phyloP scores from a whole-genome alignment of 768 basidiomycete genomes.

The Clathrus columnatus region DNA sequence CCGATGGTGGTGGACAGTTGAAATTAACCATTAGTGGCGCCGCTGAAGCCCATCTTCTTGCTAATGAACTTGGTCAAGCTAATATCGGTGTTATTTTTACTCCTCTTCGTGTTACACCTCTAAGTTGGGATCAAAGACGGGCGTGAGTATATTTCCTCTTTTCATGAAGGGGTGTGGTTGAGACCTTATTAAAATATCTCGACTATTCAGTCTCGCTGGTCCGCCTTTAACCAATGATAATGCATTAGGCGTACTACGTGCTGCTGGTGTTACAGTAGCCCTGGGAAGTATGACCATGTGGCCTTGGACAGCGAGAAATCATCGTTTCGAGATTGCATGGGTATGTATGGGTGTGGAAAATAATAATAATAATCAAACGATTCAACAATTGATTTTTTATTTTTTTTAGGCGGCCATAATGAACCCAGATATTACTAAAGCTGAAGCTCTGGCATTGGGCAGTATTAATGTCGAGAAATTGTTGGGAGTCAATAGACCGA shows the following conservation, averaged over 20 bases:
- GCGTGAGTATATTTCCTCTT: constrained; percentile 36
- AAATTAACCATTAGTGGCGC: constrained; percentile 48
- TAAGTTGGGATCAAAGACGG: constrained; percentile 55
- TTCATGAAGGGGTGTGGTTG: neutral
- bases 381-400: neutral
- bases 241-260: constrained; percentile 23
- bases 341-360: neutral
- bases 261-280: constrained; percentile 25
- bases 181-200: neutral
- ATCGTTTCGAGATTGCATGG: constrained; percentile 18
- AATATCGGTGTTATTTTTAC: constrained; percentile 62
- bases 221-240: constrained; percentile 28
- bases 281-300: constrained; percentile 17
- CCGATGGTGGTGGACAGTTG: constrained; percentile 30
- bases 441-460: constrained; percentile 42
- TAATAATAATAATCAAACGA: neutral
- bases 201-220: constrained; percentile 24
- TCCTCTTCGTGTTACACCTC: constrained; percentile 65
- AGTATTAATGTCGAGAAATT: constrained; percentile 48
- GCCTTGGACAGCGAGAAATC: constrained; percentile 27
- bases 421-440: constrained; percentile 28
- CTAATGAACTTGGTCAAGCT: constrained; percentile 58
- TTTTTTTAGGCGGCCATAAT: constrained; percentile 31
- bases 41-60: constrained; percentile 63
- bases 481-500: constrained; percentile 27